Conservation (phyloP, 2,329 filamentous ascomycete genomes). For the Pseudocercospora macadamiae region DNA sequence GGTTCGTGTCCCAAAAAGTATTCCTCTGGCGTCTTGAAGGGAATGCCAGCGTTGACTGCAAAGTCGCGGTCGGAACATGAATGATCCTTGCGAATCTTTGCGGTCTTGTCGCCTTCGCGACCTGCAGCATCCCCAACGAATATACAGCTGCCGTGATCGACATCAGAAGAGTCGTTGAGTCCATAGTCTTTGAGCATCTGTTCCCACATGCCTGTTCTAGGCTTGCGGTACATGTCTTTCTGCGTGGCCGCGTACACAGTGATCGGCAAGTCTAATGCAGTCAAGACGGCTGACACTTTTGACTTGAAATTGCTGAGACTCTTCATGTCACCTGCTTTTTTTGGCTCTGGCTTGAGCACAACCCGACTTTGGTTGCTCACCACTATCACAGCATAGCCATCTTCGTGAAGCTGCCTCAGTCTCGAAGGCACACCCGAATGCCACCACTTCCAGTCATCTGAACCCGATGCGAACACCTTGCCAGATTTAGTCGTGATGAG, state of each 20-base stretch:
- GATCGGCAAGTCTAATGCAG: conserved; percentile 72
- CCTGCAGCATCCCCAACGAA: conserved; percentile 87
- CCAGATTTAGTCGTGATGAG: conserved; percentile 79
- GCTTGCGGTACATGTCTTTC: conserved; percentile 83
- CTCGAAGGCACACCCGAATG: conserved; percentile 67
- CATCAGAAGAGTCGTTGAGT: conserved; percentile 52
- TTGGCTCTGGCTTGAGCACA: conserved; percentile 68
- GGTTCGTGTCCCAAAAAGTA: conserved; percentile 75
- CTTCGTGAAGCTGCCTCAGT: conserved; percentile 68
- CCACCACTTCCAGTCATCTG: conserved; percentile 95
- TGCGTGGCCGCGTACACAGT: conserved; percentile 84
- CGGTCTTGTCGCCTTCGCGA: conserved; percentile 46
- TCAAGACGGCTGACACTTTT: conserved; percentile 72
- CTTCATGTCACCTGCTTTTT: conserved; percentile 66
- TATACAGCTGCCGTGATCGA: conserved; percentile 74
- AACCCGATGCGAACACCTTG: conserved; percentile 72
- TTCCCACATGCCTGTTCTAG: conserved; percentile 85
- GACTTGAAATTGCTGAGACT: conserved; percentile 80
- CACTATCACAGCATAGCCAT: conserved; percentile 77
- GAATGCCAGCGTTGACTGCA: conserved; percentile 79
- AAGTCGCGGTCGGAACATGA: conserved; percentile 71
- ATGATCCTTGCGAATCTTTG: conserved; percentile 57
- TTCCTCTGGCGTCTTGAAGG: conserved; percentile 86
- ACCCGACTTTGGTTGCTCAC: conserved; percentile 90
- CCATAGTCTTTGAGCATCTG: conserved; percentile 60